Percentiles rank a stretch among this genome's conserved stretches.
Evolutionary conservation across 305 asterid genomes (phyloP).

Genomic region (Lippia alba): DNA sequence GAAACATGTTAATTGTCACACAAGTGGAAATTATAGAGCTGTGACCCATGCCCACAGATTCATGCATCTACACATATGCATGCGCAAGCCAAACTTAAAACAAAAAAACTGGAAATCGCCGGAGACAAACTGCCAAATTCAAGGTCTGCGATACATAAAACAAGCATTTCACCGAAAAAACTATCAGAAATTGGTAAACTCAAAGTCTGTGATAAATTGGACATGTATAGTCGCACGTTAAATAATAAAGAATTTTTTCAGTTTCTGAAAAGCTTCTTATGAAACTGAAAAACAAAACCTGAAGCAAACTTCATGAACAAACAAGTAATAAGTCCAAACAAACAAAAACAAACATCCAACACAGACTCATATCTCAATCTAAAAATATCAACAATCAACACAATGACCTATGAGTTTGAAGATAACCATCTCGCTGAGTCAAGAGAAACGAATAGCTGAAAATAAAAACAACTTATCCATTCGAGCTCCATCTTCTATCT

Average conservation of each 20-base stretch:
- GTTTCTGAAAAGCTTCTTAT: background rate
- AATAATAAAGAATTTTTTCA: background rate
- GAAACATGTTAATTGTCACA: background rate
- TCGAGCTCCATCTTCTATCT: too few relatives aligned
- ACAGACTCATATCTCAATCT: slow-evolving; percentile 4
- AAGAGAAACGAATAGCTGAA: too few relatives aligned
- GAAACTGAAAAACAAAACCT: background rate
- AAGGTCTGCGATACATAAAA: background rate
- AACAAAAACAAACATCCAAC: background rate
- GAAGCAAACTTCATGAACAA: slow-evolving; percentile 14
- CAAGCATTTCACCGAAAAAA: background rate
- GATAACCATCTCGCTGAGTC: background rate
- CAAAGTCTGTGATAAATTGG: slow-evolving; percentile 27
- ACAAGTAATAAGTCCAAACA: background rate
- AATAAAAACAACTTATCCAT: too few relatives aligned
- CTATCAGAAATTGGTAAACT: background rate
- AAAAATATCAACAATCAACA: background rate
- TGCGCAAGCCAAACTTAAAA: background rate
- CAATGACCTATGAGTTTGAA: slow-evolving; percentile 20
- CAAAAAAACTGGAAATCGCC: background rate
- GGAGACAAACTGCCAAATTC: background rate
- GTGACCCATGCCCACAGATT: too few relatives aligned
- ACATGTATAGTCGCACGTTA: slow-evolving; percentile 13
- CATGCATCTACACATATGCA: background rate
- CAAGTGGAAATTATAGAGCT: background rate